These are phyloP conservation scores for Nakazawaea siamensis DNA, from an alignment of 805 yeast species.

Conservation along the genomic window DNA sequence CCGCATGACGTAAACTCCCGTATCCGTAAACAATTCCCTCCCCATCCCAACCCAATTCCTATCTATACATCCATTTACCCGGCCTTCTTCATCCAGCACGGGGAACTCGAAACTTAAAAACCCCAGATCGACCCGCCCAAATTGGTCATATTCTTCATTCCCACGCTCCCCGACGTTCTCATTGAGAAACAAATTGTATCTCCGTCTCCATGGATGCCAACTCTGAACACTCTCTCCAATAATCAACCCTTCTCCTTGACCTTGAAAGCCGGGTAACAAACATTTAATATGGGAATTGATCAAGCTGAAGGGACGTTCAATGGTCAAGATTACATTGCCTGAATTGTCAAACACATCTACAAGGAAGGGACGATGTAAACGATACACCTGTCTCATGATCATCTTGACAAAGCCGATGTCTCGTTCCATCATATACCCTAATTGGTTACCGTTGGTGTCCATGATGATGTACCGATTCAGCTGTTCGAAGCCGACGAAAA, in stretches of 20 bases:
- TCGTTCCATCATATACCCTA: slow-evolving; percentile 80
- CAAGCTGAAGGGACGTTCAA: slow-evolving; percentile 77
- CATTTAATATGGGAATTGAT: slow-evolving; percentile 85
- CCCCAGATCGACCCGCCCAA: slow-evolving; percentile 82
- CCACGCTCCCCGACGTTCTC: slow-evolving; percentile 11
- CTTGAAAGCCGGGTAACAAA: slow-evolving; percentile 43
- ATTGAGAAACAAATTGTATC: slow-evolving; percentile 68
- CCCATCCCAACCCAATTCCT: slow-evolving; percentile 95
- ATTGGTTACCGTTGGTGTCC: slow-evolving; percentile 62
- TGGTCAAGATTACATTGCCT: slow-evolving; percentile 54
- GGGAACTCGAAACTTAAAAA: slow-evolving; percentile 85
- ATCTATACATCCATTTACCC: slow-evolving; percentile 69
- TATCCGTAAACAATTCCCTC: slow-evolving; percentile 87
- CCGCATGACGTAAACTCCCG: slow-evolving; percentile 83
- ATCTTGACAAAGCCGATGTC: slow-evolving; percentile 63
- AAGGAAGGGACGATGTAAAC: slow-evolving; percentile 79
- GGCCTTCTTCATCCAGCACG: slow-evolving; percentile 47
- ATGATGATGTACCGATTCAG: slow-evolving; percentile 70
- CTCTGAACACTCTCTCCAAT: slow-evolving; percentile 86
- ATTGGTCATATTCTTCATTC: slow-evolving; percentile 55
- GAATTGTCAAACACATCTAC: slow-evolving; percentile 62
- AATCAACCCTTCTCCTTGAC: slow-evolving; percentile 31
- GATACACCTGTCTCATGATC: slow-evolving; percentile 74
- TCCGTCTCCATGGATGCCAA: slow-evolving; percentile 93
- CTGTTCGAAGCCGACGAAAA: slow-evolving; percentile 86